Evolutionary conservation across 768 basidiomycete genomes (phyloP), one percentile per base, ranked within the genome.

Genomic region (Hortiboletus campestris): DNA sequence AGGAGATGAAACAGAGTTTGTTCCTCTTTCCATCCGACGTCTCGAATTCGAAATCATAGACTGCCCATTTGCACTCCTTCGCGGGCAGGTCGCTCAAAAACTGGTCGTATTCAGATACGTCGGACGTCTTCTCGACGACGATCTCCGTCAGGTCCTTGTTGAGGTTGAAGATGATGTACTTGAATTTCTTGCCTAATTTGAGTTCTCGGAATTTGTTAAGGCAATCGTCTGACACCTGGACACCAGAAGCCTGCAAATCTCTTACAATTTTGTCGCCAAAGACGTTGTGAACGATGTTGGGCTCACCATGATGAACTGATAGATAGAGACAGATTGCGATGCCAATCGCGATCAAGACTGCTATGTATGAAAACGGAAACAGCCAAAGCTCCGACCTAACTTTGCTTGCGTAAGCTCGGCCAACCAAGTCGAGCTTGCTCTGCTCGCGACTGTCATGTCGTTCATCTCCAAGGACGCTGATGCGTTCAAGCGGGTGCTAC

Each of bases 21-120:
- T 88, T 94, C 74, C 95, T 82, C 75, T 82, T 85, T 45, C 78
- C 89, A 13, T 79, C 88, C 56, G 25, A 25, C 25, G 80, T 84
- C 78, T 88, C 81, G 66, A 80, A 98, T 68, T 90, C 86, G 53
- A 95, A 86, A 71, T 98, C 94, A 69, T 93, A 96, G 32, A 98
- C 82, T 16, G 89, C 95, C 84, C 86, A 99, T 74, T 88, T 78
- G 69, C 89, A 91, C 64, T 89, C 81, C 10, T 59, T 56, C 67
- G 83, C 81, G 0, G 95, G 94, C 50, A 98, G 78, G 61, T 88
- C 81, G 0, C 10, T 63, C 49, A 93, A 25, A 71, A 99, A 98
- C 0, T 79, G 75, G 0, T 94, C 87, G 73, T 91, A 98, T 20
- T 81, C 68, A 0, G 40, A 4, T 1, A 69, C 67, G 2, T 61